Conservation (phyloP, 148 eudicot species). For the Beta vulgaris region DNA sequence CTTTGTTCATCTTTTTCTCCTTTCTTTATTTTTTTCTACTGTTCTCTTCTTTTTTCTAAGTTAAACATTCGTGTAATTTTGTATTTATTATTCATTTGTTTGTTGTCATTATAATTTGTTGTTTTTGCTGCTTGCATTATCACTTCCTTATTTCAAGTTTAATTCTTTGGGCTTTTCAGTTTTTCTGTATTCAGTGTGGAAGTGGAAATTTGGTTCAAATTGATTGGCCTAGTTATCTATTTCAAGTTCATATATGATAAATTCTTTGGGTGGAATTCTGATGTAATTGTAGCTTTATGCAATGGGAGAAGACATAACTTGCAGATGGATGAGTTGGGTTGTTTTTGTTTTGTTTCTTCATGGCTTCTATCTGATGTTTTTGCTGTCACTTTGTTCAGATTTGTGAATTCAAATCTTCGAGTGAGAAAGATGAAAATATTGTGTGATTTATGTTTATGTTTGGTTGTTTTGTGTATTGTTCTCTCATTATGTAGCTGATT, state of each 20-base stretch:
- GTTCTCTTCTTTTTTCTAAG: neutral
- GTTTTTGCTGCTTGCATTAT: neutral
- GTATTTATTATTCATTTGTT: neutral
- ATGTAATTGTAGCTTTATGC: neutral
- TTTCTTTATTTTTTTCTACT: neutral
- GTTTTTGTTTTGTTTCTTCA: neutral
- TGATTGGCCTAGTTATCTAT: neutral
- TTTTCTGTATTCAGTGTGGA: too few relatives aligned
- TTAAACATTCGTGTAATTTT: neutral
- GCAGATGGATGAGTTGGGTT: constrained; percentile 9
- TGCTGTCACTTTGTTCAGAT: neutral
- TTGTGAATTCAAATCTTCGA: neutral
- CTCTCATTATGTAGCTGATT: neutral
- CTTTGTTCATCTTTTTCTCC: neutral
- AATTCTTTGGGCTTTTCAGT: too few relatives aligned
- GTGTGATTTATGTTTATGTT: neutral
- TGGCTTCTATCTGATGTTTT: neutral
- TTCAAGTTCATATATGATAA: neutral
- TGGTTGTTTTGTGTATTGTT: neutral
- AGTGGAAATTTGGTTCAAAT: too few relatives aligned
- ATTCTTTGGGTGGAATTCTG: neutral
- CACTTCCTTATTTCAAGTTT: too few relatives aligned
- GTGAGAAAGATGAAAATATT: neutral
- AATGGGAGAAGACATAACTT: neutral
- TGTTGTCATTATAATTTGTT: too few relatives aligned